Evolutionary conservation across 2,329 filamentous ascomycete species (phyloP), one percentile per base, ranked within the genome.

Genomic region (Exophiala calicioides): DNA sequence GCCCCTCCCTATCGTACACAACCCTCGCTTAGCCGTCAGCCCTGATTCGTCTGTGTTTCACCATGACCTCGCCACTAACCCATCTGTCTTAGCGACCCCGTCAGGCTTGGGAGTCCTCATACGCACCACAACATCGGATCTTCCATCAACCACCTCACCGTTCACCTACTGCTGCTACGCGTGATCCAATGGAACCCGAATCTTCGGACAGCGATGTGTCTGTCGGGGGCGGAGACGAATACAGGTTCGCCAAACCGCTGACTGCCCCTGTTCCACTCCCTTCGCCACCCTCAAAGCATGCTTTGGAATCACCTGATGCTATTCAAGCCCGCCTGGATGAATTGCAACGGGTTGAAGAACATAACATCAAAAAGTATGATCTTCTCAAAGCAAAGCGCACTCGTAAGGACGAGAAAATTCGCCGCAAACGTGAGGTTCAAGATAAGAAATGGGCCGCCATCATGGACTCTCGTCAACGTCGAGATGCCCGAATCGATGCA

Each of bases 371-470:
- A 24, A 59, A 53, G 44, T 53, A 54, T 26, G 45, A 53, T 16
- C 40, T 47, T 4, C 51, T 59, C 31, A 52, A 47, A 37, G 53
- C 50, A 8, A 59, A 58, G 32, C 53, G 57, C 23, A 29, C 37
- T 27, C 57, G 56, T 2, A 58, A 57, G 44, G 57, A 59, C 24
- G 55, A 58, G 3, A 55, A 53, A 33, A 59, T 59, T 13, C 45
- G 47, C 13, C 46, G 46, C 15, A 56, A 52, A 29, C 51, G 55
- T 10, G 57, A 54, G 19, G 19, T 45, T 23, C 55, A 59, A 33
- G 57, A 59, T 34, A 43, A 43, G 29, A 57, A 50, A 39, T 55
- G 55, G 43, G 44, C 51, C 15, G 50, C 53, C 5, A 58, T 59
- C 15, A 38, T 52, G 15, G 53, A 57, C 10, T 55, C 55, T 20